Base-by-base conservation (phyloP, 495 filamentous ascomycete genomes). In the Aspergillus ostianus region DNA sequence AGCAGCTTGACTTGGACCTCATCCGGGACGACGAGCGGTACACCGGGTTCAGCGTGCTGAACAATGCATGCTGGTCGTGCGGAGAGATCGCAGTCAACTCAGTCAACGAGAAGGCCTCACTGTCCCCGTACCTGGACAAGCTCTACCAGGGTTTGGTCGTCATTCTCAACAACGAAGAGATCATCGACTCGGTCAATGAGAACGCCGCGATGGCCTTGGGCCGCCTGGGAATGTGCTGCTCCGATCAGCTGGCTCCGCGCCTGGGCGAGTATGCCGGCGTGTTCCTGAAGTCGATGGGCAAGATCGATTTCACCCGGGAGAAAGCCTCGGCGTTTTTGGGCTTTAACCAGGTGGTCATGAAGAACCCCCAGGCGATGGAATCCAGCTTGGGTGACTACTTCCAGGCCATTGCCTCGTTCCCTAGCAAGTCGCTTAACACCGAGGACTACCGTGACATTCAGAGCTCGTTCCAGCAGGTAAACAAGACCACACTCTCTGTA, bases 21-120 rank as follows among this genome's bases (percentile, higher is more conserved):
- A 84, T 91, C 49, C 73, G 84, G 7, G 85, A 90, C 53, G 87
- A 92, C 51, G 89, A 92, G 58, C 81, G 88, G 27, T 80, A 85
- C 57, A 90, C 85, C 8, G 86, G 87, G 8, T 98, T 96, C 71
- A 88, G 89, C 48, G 93, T 97, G 18, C 82, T 98, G 58, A 99
- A 98, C 81, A 99, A 99, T 69, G 93, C 94, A 29, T 98, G 95
- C 78, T 99, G 94, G 94, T 94, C 93, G 30, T 89, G 86, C 21
- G 94, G 94, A 18, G 94, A 99, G 76, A 95, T 99, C 58, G 87
- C 92, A 9, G 86, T 97, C 73, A 86, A 92, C 58, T 87, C 92
- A 8, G 86, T 97, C 73, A 86, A 92, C 64, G 85, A 94, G 73
- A 85, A 90, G 66, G 85, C 90, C 64, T 82, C 85, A 58, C 88